Base-by-base conservation (phyloP, 768 basidiomycete genomes). In the Coprinopsis marcescibilis region DNA sequence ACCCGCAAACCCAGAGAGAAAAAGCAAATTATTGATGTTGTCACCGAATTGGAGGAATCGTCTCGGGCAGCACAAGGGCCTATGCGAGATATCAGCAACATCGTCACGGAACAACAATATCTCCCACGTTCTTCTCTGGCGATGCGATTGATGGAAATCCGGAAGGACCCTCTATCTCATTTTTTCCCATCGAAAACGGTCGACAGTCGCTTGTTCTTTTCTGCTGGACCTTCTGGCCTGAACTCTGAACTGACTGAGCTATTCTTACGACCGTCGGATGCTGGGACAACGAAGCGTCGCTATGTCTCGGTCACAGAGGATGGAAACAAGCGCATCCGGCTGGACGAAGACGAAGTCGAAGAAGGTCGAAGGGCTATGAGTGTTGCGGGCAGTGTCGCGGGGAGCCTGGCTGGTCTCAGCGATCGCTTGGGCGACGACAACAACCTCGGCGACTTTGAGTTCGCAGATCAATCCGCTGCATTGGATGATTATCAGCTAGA, bases 21-120 rank as follows among this genome's bases (percentile, higher is more conserved):
- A 73, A 94, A 86, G 64, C 85, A 89, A 54, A 89, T 93, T 36
- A 86, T 95, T 46, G 94, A 97, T 62, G 76, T 79, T n/a, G 78
- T 90, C 35, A 93, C 87, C 5, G 93, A 97, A 63, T 76, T 93
- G 35, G 73, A 76, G 34, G 80, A 81, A 48, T 80, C 81, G 2
- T 77, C 75, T 20, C 76, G 78, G 20, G 68, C 69, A 4, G 69
- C 72, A 42, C 76, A 77, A 19, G 72, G 73, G 24, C 78, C 76
- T 33, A 72, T 80, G 33, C 67, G 68, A 48, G 77, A 73, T 55
- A 78, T 85, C 45, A 82, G 80, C 45, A 76, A 75, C 46, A 92
- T 93, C 53, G 68, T 89, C 42, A 80, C 82, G 10, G 78, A 87
- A 51, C 89, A 93, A 41, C 81, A 82, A 39, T 94, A 82, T 63